Conservation (phyloP, 1,284 basidiomycete species). For the Volvariella surrecta region DNA sequence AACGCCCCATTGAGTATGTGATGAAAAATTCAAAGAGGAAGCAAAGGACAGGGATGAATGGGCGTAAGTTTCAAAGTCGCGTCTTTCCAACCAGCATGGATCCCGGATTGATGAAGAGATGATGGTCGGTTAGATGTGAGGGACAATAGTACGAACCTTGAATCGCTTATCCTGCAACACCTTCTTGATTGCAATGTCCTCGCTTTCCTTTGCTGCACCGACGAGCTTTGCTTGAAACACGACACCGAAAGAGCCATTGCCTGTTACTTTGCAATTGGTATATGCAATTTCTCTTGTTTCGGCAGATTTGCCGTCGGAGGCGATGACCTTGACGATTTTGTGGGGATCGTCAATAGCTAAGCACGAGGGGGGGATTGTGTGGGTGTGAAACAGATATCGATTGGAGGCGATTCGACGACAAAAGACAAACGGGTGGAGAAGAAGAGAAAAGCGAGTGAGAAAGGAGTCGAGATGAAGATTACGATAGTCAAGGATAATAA, state of each 20-base stretch:
- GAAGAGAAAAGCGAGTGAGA: slow-evolving; percentile 9
- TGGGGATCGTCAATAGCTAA: slow-evolving; percentile 92
- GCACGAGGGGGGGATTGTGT: slow-evolving; percentile 14
- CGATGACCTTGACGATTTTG: slow-evolving; percentile 91
- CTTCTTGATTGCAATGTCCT: slow-evolving; percentile 99
- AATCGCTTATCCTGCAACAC: slow-evolving; percentile 99
- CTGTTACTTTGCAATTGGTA: slow-evolving; percentile 97
- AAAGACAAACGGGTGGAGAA: slow-evolving; percentile 9
- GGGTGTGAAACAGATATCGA: slow-evolving; percentile 21
- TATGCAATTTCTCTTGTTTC: slow-evolving; percentile 87
- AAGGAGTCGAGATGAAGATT: slow-evolving; percentile 17
- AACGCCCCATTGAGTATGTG: too few relatives aligned
- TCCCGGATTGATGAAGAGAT: slow-evolving; percentile 3
- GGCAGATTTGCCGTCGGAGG: slow-evolving; percentile 91
- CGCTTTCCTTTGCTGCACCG: slow-evolving; percentile 49
- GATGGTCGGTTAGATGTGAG: slow-evolving; percentile 1
- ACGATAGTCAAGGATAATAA: slow-evolving; percentile 17
- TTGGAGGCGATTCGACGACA: slow-evolving; percentile 22
- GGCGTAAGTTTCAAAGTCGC: neutral
- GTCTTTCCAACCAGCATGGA: neutral
- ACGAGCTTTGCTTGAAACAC: slow-evolving; percentile 87
- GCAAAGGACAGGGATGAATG: neutral
- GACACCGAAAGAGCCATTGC: slow-evolving; percentile 98
- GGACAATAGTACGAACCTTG: slow-evolving; percentile 44
- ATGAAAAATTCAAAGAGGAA: slow-evolving; percentile 11